Conservation (phyloP, 2,329 filamentous ascomycete genomes). For the Neonectria neomacrospora region DNA sequence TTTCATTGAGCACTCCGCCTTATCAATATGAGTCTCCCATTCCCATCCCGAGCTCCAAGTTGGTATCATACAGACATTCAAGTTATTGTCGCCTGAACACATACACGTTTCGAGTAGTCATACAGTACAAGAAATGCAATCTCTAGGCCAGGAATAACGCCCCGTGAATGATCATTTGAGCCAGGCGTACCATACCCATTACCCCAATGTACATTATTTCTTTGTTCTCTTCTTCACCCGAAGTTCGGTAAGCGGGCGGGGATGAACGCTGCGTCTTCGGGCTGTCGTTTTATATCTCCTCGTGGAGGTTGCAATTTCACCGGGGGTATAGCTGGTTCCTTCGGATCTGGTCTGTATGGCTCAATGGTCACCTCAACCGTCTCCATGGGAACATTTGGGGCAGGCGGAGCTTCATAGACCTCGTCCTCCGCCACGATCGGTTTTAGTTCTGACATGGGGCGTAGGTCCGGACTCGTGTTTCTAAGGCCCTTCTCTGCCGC, state of each 20-base stretch:
- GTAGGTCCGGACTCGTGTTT: conserved; percentile 29
- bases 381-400: conserved; percentile 27
- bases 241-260: conserved; percentile 70
- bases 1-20: neutral
- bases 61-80: conserved; percentile 44
- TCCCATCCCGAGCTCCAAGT: conserved; percentile 27
- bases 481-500: conserved; percentile 62
- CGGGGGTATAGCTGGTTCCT: conserved; percentile 43
- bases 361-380: conserved; percentile 25
- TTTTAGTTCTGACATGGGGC: conserved; percentile 36
- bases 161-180: neutral
- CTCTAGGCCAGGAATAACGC: conserved; percentile 4
- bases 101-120: conserved; percentile 31
- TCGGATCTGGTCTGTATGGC: conserved; percentile 2
- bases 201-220: neutral
- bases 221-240: conserved; percentile 47
- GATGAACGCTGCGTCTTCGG: conserved; percentile 56
- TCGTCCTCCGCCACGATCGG: conserved; percentile 50
- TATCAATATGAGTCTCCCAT: conserved; percentile 12
- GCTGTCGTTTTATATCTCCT: conserved; percentile 22
- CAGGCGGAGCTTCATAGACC: conserved; percentile 33
- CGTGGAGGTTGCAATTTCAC: conserved; percentile 24
- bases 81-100: conserved; percentile 20
- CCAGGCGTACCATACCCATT: neutral
- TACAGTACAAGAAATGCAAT: conserved; percentile 30